Percentiles rank a stretch among this genome's conserved stretches.
phyloP scores from a whole-genome alignment of 805 yeast species.

The Candida odintsovae region DNA sequence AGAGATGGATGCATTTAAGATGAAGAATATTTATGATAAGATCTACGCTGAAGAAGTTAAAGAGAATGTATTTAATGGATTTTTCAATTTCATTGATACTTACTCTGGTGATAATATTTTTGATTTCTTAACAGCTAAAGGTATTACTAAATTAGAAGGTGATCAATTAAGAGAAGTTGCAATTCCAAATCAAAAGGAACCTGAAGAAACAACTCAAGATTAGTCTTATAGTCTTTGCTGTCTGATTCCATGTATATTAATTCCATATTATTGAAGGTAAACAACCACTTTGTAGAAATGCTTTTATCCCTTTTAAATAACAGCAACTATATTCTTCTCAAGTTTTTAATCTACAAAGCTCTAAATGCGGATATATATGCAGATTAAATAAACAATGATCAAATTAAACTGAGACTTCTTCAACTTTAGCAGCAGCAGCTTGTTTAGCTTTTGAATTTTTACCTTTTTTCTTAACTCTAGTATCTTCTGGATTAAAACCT shows the following conservation, averaged over 20 bases:
- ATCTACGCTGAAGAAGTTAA: constrained; percentile 85
- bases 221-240: background rate
- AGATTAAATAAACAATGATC: background rate
- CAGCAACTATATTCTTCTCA: too few relatives aligned
- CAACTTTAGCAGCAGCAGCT: background rate
- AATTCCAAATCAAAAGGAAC: constrained; percentile 18
- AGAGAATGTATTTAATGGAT: constrained; percentile 85
- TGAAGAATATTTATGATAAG: constrained; percentile 84
- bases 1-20: constrained; percentile 82
- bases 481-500: constrained; percentile 87
- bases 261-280: too few relatives aligned
- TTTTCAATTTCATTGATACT: constrained; percentile 85
- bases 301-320: too few relatives aligned
- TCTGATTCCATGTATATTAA: background rate
- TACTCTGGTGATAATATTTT: constrained; percentile 53
- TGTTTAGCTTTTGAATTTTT: constrained; percentile 7
- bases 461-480: constrained; percentile 31
- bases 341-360: too few relatives aligned
- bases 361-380: background rate
- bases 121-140: constrained; percentile 37
- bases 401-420: background rate
- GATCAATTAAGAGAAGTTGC: constrained; percentile 16
- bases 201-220: constrained; percentile 1
- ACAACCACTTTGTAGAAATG: too few relatives aligned
- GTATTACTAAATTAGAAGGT: constrained; percentile 25